Evolutionary conservation across 2,329 filamentous ascomycete genomes (phyloP).

Genomic region (Fusarium protoensiforme): DNA sequence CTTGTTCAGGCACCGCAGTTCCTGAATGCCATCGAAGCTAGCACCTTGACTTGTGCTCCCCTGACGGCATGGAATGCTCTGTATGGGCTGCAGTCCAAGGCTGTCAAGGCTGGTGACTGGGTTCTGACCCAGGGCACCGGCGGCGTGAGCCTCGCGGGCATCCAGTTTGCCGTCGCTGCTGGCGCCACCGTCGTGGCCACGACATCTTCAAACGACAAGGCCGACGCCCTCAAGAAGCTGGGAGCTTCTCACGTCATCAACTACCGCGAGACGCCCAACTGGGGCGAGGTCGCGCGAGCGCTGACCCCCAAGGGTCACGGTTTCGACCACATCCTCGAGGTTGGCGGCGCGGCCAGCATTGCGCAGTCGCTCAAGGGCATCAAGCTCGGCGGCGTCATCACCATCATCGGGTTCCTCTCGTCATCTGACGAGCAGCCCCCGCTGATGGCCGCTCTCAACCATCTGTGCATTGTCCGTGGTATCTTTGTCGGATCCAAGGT

Average conservation of each 20-base stretch:
- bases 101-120: conserved; percentile 47
- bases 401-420: conserved; percentile 45
- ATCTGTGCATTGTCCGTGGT: conserved; percentile 54
- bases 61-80: conserved; percentile 69
- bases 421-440: neutral
- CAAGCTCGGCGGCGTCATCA: conserved; percentile 54
- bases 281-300: conserved; percentile 51
- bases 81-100: conserved; percentile 55
- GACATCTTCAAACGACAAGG: conserved; percentile 52
- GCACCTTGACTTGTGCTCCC: conserved; percentile 63
- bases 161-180: conserved; percentile 54
- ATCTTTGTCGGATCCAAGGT: conserved; percentile 56
- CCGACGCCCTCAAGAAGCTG: conserved; percentile 48
- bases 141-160: conserved; percentile 54
- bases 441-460: neutral
- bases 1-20: conserved; percentile 68
- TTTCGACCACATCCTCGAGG: conserved; percentile 57
- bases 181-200: conserved; percentile 56
- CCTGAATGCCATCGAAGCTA: conserved; percentile 58
- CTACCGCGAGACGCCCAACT: conserved; percentile 52
- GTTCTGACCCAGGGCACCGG: conserved; percentile 57
- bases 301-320: conserved; percentile 49
- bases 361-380: conserved; percentile 53
- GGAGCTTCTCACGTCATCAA: conserved; percentile 58
- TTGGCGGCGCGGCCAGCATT: conserved; percentile 53